Percentiles rank a stretch among this genome's conserved stretches.
Evolutionary conservation across 495 filamentous ascomycete species (phyloP).

Genomic region (Thozetella sp.): DNA sequence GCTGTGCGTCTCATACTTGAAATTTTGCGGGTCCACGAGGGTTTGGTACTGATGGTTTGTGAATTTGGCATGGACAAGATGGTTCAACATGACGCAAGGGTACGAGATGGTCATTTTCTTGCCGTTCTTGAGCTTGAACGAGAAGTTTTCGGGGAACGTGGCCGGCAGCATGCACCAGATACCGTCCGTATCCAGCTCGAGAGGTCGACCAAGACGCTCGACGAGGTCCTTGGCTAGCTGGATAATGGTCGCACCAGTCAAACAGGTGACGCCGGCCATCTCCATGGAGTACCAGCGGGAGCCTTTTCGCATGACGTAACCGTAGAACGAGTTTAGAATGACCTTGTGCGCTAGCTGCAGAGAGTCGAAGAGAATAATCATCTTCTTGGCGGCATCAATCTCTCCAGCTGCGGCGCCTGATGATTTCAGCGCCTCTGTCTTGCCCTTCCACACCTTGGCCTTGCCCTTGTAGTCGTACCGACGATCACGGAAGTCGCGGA

Average conservation of each 20-base stretch:
- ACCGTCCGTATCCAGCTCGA: conserved; percentile 99
- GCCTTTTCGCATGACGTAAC: conserved; percentile 99
- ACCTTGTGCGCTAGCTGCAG: conserved; percentile 97
- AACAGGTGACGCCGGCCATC: conserved; percentile 98
- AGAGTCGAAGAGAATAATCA: conserved; percentile 96
- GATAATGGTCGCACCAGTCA: conserved; percentile 96
- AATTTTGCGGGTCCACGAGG: conserved; percentile 73
- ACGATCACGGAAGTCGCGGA: conserved; percentile 92
- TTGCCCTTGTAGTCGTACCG: conserved; percentile 98
- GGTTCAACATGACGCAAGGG: conserved; percentile 99
- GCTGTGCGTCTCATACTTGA: conserved; percentile 92
- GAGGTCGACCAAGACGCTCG: conserved; percentile 87
- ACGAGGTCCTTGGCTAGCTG: conserved; percentile 95
- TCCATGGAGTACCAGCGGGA: conserved; percentile 99
- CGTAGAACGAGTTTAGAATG: conserved; percentile 99
- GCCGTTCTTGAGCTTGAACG: conserved; percentile 90
- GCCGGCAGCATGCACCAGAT: conserved; percentile 99
- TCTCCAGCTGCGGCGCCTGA: conserved; percentile 76
- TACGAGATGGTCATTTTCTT: conserved; percentile 96
- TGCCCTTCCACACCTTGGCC: conserved; percentile 98
- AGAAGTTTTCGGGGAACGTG: conserved; percentile 95
- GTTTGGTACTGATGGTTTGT: conserved; percentile 98
- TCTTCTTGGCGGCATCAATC: conserved; percentile 95
- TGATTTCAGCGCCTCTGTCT: conserved; percentile 82
- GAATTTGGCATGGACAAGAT: conserved; percentile 91